These are phyloP conservation scores for Zymoseptoria ardabiliae DNA, from an alignment of 2,329 filamentous ascomycete species.

Conservation along the genomic window DNA sequence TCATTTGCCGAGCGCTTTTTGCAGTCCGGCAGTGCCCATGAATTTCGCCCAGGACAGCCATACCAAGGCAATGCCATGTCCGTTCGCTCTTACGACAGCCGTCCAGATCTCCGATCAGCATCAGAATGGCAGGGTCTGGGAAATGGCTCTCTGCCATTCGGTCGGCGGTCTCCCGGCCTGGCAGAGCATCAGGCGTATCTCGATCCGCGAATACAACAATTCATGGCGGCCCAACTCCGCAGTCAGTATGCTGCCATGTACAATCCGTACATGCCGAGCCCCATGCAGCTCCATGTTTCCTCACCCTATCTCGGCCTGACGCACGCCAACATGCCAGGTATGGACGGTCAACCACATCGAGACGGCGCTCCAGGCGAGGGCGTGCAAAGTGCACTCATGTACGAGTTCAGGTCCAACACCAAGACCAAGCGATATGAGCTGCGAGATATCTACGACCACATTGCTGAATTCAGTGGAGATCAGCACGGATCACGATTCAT, in stretches of 20 bases:
- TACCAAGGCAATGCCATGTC: conserved; percentile 36
- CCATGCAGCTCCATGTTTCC: conserved; percentile 29
- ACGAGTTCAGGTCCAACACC: conserved; percentile 69
- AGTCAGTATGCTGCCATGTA: conserved; percentile 26
- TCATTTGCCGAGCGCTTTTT: conserved; percentile 14
- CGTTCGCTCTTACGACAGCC: conserved; percentile 32
- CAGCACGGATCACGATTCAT: conserved; percentile 95
- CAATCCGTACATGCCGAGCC: conserved; percentile 30
- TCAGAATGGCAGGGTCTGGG: conserved; percentile 35
- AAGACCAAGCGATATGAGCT: conserved; percentile 74
- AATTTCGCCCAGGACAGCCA: conserved; percentile 16
- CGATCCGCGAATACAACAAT: conserved; percentile 31
- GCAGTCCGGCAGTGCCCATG: conserved; percentile 9
- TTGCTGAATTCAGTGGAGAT: conserved; percentile 93
- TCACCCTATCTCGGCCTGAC: conserved; percentile 31
- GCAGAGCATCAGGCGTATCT: conserved; percentile 34
- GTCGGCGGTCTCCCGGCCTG: conserved; percentile 10
- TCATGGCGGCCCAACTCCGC: conserved; percentile 33
- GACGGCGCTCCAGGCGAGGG: conserved; percentile 55
- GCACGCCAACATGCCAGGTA: conserved; percentile 24
- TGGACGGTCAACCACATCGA: conserved; percentile 37
- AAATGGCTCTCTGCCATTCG: conserved; percentile 6
- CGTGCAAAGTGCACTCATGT: conserved; percentile 63
- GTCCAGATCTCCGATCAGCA: conserved; percentile 41
- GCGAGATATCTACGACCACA: conserved; percentile 77